Conservation (phyloP, 2,329 filamentous ascomycete genomes). For the Colletotrichum theobromicola region DNA sequence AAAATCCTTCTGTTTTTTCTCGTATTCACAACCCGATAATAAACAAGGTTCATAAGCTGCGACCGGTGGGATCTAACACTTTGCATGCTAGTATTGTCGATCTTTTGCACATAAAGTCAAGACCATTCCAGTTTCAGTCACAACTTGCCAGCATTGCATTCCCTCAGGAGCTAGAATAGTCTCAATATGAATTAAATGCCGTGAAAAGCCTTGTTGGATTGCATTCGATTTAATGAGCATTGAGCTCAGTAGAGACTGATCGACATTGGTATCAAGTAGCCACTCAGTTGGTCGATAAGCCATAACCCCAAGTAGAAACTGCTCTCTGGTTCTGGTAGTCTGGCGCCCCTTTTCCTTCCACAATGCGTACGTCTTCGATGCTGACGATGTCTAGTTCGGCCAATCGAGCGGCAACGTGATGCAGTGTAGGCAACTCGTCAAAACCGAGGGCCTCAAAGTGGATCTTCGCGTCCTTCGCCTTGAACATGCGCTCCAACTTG, state of each 20-base stretch:
- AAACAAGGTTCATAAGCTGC: background rate
- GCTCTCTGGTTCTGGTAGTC: constrained; percentile 1
- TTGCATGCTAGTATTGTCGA: background rate
- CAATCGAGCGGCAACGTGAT: constrained; percentile 58
- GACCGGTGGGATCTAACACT: background rate
- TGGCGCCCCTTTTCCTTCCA: constrained; percentile 49
- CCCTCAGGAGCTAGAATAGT: background rate
- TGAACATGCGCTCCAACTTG: constrained; percentile 39
- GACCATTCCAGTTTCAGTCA: background rate
- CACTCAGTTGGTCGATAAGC: background rate
- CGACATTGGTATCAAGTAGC: background rate
- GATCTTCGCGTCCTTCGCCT: constrained; percentile 41
- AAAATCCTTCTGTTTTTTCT: background rate
- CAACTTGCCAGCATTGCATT: background rate
- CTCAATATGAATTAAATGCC: background rate
- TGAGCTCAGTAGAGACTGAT: background rate
- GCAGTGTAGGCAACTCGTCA: constrained; percentile 62
- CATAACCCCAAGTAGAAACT: background rate
- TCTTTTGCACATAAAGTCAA: background rate
- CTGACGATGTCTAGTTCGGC: constrained; percentile 62
- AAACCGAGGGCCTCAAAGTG: constrained; percentile 54
- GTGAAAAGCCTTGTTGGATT: background rate
- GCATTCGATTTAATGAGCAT: background rate
- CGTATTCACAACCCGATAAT: background rate
- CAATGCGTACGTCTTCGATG: constrained; percentile 32